phyloP scores from a whole-genome alignment of 163 green algal genomes.

The Chlorella variabilis region DNA sequence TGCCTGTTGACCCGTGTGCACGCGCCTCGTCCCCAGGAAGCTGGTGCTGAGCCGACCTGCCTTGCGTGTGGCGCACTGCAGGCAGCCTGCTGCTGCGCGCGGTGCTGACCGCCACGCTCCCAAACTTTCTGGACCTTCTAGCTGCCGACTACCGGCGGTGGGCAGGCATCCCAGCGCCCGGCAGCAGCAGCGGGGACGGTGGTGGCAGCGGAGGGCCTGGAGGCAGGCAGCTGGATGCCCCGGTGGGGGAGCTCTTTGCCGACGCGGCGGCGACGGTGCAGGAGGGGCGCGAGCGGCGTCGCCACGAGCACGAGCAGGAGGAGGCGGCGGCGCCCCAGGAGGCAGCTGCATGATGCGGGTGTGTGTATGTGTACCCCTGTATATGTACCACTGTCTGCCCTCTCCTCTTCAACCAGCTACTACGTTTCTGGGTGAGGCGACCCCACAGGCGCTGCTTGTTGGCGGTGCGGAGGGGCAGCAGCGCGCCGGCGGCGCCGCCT shows the following conservation, averaged over 20 bases:
- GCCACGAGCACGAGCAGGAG: not conserved
- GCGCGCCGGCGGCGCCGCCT: no score
- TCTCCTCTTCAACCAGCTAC: no score
- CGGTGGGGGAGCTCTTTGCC: slow-evolving; percentile 15
- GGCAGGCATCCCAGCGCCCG: slow-evolving; percentile 1
- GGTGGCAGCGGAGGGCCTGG: not conserved
- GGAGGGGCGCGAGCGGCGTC: slow-evolving; percentile 19
- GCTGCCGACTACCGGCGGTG: slow-evolving; percentile 38
- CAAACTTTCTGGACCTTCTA: slow-evolving; percentile 47
- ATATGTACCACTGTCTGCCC: no score
- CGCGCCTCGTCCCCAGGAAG: no score
- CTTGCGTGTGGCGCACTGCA: slow-evolving; percentile 9
- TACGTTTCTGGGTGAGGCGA: no score
- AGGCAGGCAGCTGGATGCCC: slow-evolving; percentile 17
- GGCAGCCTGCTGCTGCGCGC: slow-evolving; percentile 37
- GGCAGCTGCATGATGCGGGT: not conserved
- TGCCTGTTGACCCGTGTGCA: not conserved
- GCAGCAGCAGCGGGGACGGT: not conserved
- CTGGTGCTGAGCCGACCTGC: no score
- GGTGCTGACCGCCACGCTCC: slow-evolving; percentile 29
- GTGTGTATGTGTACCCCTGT: no score
- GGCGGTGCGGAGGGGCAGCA: no score
- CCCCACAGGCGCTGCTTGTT: no score
- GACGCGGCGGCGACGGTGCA: slow-evolving; percentile 14
- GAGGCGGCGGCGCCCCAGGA: not conserved